phyloP scores from a whole-genome alignment of 106 monocot genomes.

The Dioscorea alata region DNA sequence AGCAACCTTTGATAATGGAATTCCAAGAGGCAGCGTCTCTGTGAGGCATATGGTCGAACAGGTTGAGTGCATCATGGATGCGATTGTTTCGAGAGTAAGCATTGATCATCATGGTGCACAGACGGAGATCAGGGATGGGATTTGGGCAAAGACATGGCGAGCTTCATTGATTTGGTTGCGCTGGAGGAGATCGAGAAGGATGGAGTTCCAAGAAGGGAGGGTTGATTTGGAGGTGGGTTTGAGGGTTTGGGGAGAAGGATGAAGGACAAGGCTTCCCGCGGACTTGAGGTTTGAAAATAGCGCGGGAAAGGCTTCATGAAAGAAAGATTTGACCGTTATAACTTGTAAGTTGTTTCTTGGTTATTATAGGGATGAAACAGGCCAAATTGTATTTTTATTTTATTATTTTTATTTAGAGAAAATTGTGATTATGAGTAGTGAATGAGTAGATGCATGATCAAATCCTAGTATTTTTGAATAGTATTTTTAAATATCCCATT shows the following conservation, averaged over 20 bases:
- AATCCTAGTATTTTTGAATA: too few species aligned
- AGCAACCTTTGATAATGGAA: slow-evolving; percentile 54
- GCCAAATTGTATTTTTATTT: too few species aligned
- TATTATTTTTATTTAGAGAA: too few species aligned
- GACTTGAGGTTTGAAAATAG: slow-evolving; percentile 10
- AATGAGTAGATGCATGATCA: too few species aligned
- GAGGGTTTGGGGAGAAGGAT: too few species aligned
- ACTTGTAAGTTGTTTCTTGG: too few species aligned
- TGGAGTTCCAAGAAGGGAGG: slow-evolving; percentile 8
- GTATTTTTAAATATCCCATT: too few species aligned
- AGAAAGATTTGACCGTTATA: too few species aligned
- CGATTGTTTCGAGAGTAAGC: slow-evolving; percentile 30
- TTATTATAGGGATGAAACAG: too few species aligned
- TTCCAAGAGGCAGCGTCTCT: slow-evolving; percentile 60
- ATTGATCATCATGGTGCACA: slow-evolving; percentile 75
- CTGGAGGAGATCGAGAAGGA: slow-evolving; percentile 24
- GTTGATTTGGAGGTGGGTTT: too few species aligned
- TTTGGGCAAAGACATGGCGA: slow-evolving; percentile 33
- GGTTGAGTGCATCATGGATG: slow-evolving; percentile 40
- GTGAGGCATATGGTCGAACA: slow-evolving; percentile 61
- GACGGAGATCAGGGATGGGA: slow-evolving; percentile 33
- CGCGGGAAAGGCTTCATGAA: slow-evolving; percentile 18
- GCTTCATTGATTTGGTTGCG: slow-evolving; percentile 42
- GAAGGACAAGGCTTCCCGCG: not conserved
- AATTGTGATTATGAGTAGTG: too few species aligned